Evolutionary conservation across 306 rosid species (phyloP).

Genomic region (barrel medic (Medicago truncatula)): MtrunA17r5.0-ANR NC_053048.1:52733001-52733500

Average conservation of each 20-base stretch:
- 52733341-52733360: background rate
- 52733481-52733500: slow-evolving; percentile 64
- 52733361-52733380: no score
- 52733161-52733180: no score
- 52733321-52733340: background rate
- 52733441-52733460: slow-evolving; percentile 72
- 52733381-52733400: background rate
- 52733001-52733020: no score
- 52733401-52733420: background rate
- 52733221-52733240: background rate
- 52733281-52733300: slow-evolving; percentile 89
- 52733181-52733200: background rate
- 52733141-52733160: background rate
- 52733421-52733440: slow-evolving; percentile 79
- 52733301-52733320: slow-evolving; percentile 85
- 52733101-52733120: background rate
- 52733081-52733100: background rate
- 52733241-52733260: slow-evolving; percentile 63
- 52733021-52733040: background rate
- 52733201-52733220: background rate
- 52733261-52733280: slow-evolving; percentile 76
- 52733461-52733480: slow-evolving; percentile 79
- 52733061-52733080: background rate
- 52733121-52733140: slow-evolving; percentile 10
- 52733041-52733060: slow-evolving; percentile 6